Base-by-base conservation (phyloP, 2,329 filamentous ascomycete genomes). In the Taxawa tesnikishii region DNA sequence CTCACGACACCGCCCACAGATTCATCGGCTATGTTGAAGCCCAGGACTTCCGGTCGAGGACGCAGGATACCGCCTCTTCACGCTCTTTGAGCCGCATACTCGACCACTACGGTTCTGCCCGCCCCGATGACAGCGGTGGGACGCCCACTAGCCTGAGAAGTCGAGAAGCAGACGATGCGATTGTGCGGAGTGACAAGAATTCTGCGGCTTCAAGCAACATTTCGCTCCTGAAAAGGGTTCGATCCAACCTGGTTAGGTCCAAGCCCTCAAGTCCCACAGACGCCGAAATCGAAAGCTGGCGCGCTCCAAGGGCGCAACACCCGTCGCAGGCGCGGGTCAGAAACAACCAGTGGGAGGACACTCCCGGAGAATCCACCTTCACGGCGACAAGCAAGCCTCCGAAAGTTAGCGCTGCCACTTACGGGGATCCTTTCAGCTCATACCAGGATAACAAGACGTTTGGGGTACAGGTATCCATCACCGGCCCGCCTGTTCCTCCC, bases 221-320 rank as follows among this genome's bases (percentile, higher is more conserved):
- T 19, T 49, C 48, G 9, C 42, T 53, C 33, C 49, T 53, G 42
- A 47, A 50, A 36, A 48, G 50, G 38, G 50, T 53, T 15, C 43
- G 48, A 8, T 46, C 43, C 6, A 48, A 52, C 29, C 44, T 54
- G 16, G 42, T 47, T 29, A 24, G 21, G n/a, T n/a, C n/a, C n/a
- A n/a, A n/a, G n/a, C n/a, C n/a, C n/a, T n/a, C n/a, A n/a, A n/a
- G n/a, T n/a, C n/a, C n/a, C n/a, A n/a, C n/a, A n/a, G n/a, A n/a
- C n/a, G n/a, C n/a, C n/a, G n/a, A n/a, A n/a, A n/a, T n/a, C n/a
- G n/a, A n/a, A n/a, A n/a, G n/a, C n/a, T n/a, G n/a, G n/a, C n/a
- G n/a, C n/a, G n/a, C n/a, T n/a, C n/a, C n/a, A n/a, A n/a, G n/a
- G n/a, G n/a, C n/a, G n/a, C n/a, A n/a, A n/a, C n/a, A n/a, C n/a